These are phyloP conservation scores for Cnidoscolus chayamansa DNA, from an alignment of 441 rosid species.

Conservation along the genomic window DNA sequence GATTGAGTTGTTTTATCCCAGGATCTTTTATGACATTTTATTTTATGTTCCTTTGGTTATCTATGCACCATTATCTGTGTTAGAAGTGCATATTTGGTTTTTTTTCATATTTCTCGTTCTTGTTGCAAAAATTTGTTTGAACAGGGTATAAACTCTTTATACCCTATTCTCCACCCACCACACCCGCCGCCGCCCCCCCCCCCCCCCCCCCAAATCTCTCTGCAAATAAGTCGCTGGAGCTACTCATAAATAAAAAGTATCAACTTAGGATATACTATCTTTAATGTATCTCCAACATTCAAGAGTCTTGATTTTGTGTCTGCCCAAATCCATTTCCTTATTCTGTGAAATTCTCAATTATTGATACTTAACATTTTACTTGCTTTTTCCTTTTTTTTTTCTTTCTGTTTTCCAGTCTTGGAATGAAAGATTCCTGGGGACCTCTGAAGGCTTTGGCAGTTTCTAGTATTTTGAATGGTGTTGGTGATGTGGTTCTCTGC, in stretches of 20 bases:
- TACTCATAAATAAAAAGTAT: not conserved
- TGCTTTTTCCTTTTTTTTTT: conserved; percentile 9
- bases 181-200: no score
- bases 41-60: not conserved
- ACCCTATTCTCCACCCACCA: no score
- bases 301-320: not conserved
- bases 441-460: conserved; percentile 81
- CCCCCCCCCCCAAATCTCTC: no score
- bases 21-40: not conserved
- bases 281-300: not conserved
- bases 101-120: not conserved
- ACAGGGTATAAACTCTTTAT: not conserved
- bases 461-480: conserved; percentile 67
- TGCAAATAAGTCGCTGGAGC: not conserved
- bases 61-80: not conserved
- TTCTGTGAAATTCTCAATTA: not conserved
- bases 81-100: not conserved
- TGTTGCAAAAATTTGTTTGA: not conserved
- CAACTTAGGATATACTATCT: not conserved
- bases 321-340: not conserved
- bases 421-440: conserved; percentile 95
- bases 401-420: conserved; percentile 51
- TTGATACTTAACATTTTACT: conserved; percentile 10
- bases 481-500: conserved; percentile 81
- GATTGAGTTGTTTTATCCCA: not conserved